Evolutionary conservation across 163 green algal species (phyloP), one percentile per base, ranked within the genome.

Genomic region (Chlorella variabilis): DNA sequence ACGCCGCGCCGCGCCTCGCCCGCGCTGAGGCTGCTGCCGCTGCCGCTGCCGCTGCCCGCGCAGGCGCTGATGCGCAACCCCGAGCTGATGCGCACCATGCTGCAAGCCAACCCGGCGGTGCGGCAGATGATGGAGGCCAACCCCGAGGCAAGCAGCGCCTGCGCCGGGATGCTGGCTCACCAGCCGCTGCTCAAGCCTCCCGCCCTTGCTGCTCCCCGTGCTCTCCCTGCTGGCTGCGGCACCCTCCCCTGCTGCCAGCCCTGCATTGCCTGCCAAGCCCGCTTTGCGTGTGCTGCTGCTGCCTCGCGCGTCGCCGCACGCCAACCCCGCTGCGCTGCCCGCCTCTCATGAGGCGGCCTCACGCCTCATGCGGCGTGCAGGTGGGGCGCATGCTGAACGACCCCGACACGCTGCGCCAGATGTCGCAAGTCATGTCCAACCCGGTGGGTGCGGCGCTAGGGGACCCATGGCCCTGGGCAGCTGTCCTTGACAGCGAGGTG

Each of bases 91-190:
- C 91, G 93, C 36, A 88, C 70, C 18, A 89, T 98, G 85, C 74
- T 98, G 63, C 45, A 89, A 38, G 74, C 74, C 67, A 96, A 97
- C 78, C 71, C 78, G 15, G 34, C 49, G 54, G 63, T 94, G n/a
- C 56, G 85, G 36, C 86, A 94, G 87, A 70, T 98, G 71, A 95
- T 96, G 88, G 94, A 98, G 54, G 75, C 82, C n/a, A 97, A 98
- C 81, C 93, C 89, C 29, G 88, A 92, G 76, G 74, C 45, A 54
- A 54, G 54, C n/a, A n/a, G n/a, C n/a, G n/a, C n/a, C n/a, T n/a
- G n/a, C n/a, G n/a, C n/a, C n/a, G n/a, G n/a, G n/a, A n/a, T n/a
- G n/a, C n/a, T n/a, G n/a, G n/a, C n/a, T n/a, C n/a, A n/a, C n/a
- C n/a, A n/a, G n/a, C n/a, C n/a, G n/a, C n/a, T n/a, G n/a, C n/a